Percentiles rank a stretch among this genome's conserved stretches.
phyloP scores from a whole-genome alignment of 371 early-diverging fungal genomes.

The Smittium culicis region DNA sequence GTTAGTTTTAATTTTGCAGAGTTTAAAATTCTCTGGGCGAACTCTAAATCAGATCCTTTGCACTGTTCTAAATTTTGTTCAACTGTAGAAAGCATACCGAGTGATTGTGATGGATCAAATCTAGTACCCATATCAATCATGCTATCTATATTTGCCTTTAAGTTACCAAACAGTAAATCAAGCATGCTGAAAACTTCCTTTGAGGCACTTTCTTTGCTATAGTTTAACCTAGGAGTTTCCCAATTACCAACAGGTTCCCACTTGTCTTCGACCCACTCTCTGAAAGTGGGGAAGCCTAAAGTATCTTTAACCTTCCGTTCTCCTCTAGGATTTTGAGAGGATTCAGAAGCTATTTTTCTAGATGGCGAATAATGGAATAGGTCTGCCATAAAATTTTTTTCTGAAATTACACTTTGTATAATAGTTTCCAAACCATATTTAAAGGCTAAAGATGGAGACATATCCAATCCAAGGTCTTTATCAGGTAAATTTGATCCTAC shows the following conservation, averaged over 20 bases:
- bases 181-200: conserved; percentile 65
- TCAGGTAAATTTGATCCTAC: conserved; percentile 8
- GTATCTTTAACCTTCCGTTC: background rate
- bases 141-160: conserved; percentile 52
- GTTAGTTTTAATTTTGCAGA: conserved; percentile 46
- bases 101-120: conserved; percentile 53
- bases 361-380: conserved; percentile 45
- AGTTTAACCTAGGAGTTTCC: conserved; percentile 16
- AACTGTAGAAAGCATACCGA: conserved; percentile 71
- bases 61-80: conserved; percentile 56
- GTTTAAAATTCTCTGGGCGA: conserved; percentile 47
- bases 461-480: conserved; percentile 15
- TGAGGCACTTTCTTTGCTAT: conserved; percentile 9
- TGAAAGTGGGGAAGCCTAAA: conserved; percentile 18
- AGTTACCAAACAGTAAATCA: conserved; percentile 52
- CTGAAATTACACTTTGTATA: conserved; percentile 38
- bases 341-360: conserved; percentile 12
- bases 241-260: conserved; percentile 20
- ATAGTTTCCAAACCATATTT: conserved; percentile 36
- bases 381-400: conserved; percentile 74
- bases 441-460: conserved; percentile 35
- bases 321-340: conserved; percentile 12
- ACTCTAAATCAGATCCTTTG: conserved; percentile 44
- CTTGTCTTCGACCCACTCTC: conserved; percentile 27
- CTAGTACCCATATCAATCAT: conserved; percentile 70